Conservation (phyloP, 805 yeast genomes). For the Sungouiozyma ichnusensis region DNA sequence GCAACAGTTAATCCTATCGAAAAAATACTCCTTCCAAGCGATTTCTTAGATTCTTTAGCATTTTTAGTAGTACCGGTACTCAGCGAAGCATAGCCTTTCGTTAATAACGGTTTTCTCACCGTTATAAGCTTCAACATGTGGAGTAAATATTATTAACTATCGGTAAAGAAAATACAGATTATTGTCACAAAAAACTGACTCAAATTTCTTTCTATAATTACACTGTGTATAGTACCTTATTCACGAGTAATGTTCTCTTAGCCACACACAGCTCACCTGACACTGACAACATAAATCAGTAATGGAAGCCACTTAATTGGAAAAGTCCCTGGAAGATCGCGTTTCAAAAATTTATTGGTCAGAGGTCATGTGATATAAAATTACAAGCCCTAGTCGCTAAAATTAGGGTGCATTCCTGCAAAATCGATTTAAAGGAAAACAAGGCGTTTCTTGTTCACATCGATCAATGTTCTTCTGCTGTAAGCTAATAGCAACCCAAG, state of each 20-base stretch:
- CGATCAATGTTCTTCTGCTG: too few species aligned
- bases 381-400: background rate
- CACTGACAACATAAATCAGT: too few species aligned
- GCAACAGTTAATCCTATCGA: constrained; percentile 19
- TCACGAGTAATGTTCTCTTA: too few species aligned
- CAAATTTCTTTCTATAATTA: background rate
- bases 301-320: too few species aligned
- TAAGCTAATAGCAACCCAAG: too few species aligned
- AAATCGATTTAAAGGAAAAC: background rate
- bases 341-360: constrained; percentile 5
- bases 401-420: background rate
- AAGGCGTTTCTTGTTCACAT: background rate
- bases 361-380: constrained; percentile 8
- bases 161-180: too few species aligned
- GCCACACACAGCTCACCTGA: too few species aligned
- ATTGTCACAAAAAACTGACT: too few species aligned
- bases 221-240: background rate
- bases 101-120: background rate
- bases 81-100: constrained; percentile 8
- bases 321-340: background rate
- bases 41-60: constrained; percentile 11
- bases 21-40: background rate
- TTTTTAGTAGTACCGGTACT: constrained; percentile 9
- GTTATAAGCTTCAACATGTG: background rate
- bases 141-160: too few species aligned